Evolutionary conservation across 169 alveolate species (phyloP), one percentile per base, ranked within the genome.

Genomic region (Plasmodium ovale): DNA sequence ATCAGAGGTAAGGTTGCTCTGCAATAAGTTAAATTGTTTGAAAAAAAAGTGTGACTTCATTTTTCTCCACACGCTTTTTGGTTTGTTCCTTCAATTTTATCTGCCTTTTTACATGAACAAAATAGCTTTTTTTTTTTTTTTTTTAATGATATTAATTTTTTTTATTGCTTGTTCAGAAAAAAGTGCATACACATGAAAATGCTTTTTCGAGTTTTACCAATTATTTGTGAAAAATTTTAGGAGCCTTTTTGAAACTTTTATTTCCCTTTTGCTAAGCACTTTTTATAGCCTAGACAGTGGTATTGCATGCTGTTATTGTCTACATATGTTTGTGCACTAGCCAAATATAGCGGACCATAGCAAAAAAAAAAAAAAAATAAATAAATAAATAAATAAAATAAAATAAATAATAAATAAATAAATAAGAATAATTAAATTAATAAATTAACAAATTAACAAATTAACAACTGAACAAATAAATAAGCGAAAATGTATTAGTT

Each of bases 111-210:
- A n/a, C n/a, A 44, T 44, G 10, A 12, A 12, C 56, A 44, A 44
- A 44, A 44, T 44, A 44, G n/a, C n/a, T 44, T 44, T 14, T 56
- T 19, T 56, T 4, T 56, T 21, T 56, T 54, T 54, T 53, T 56
- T 56, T 56, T 56, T 31, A 23, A 19, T 39, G 5, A 39, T 6
- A 6, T 39, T 39, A 39, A 2, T 10, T 54, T 54, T 54, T 54
- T 54, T 16, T 16, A 16, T n/a, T 27, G 33, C 23, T 62, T 62
- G 44, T 27, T 62, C 49, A 31, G 72, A 14, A 62, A 62, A 53
- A 72, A 72, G 54, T 25, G 31, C 16, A 71, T 19, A 27, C 42
- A 72, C n/a, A 27, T 21, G 29, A n/a, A 62, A 14, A 56, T 3
- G 44, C n/a, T 58, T 51, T 51, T 58, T 25, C 67, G 5, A 56